Evolutionary conservation across 2,329 filamentous ascomycete genomes (phyloP), one percentile per base, ranked within the genome.

Genomic region (Arthrobotrys musiformis): DNA sequence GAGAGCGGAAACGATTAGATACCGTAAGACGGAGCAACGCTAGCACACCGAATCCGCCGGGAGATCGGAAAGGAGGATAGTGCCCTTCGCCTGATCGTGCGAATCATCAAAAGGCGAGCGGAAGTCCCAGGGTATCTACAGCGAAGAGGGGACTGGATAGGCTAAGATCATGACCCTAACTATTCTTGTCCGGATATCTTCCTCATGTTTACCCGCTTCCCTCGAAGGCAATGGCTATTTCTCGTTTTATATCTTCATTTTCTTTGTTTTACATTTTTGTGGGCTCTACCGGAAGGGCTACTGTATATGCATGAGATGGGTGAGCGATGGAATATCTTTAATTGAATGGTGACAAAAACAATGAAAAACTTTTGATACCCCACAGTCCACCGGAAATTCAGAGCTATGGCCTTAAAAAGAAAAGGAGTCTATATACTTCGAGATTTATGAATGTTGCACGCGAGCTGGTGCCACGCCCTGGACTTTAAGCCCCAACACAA

Each of bases 41-140:
- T 11, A 60, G 64, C 42, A 76, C 72, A 46, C 72, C 72, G 8
- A 76, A 76, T 52, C 72, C 72, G 40, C 58, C 58, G 50, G 66
- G 56, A 42, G 72, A 76, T 26, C 56, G 72, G 42, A 76, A 76
- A 46, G 72, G 72, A 42, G 72, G 72, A 64, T 76, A 76, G 58
- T 19, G 44, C 22, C 48, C 33, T 56, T 63, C 44, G 26, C 22
- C 15, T 28, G 9, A 28, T 35, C 35, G 28, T 28, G 30, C 17
- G 58, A 24, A 24, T 52, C 46, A 30, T 54, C 61, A 17, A 35
- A 56, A 13, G n/a, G 28, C 28, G n/a, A 35, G 28, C 50, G 22
- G 54, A 40, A 19, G 54, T 33, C 40, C 54, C 19, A 40, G 26
- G 33, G 54, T 30, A 24, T 58, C 17, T 40, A 26, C n/a, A 26